Percentiles rank a stretch among this genome's conserved stretches.
Evolutionary conservation across 2,329 filamentous ascomycete genomes (phyloP).

Genomic region (Paramyrothecium sp.): DNA sequence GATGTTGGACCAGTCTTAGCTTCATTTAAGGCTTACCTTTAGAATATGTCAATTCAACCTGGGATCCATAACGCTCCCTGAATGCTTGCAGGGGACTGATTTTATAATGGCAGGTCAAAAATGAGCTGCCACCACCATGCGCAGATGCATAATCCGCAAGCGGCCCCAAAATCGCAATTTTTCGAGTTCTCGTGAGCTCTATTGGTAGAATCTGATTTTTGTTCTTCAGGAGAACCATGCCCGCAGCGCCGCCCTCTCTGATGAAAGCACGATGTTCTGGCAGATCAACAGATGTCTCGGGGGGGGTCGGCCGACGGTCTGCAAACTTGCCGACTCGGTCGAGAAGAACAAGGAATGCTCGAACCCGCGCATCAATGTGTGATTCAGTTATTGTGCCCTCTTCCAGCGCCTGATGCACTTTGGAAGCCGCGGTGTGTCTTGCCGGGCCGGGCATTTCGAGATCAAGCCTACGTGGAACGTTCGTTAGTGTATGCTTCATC

Average conservation of each 20-base stretch:
- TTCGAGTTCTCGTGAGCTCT: conserved; percentile 9
- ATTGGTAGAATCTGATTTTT: conserved; percentile 2
- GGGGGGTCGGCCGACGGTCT: conserved; percentile 2
- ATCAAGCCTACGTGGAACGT: conserved; percentile 17
- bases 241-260: conserved; percentile 7
- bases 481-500: conserved; percentile 19
- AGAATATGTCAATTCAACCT: conserved; percentile 14
- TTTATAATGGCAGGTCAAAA: conserved; percentile 22
- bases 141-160: conserved; percentile 22
- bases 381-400: conserved; percentile 4
- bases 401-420: conserved; percentile 7
- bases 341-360: conserved; percentile 4
- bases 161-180: conserved; percentile 17
- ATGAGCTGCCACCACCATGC: conserved; percentile 26
- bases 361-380: conserved; percentile 5
- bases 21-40: conserved; percentile 1
- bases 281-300: conserved; percentile 12
- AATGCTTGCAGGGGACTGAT: conserved; percentile 23
- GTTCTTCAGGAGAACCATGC: conserved; percentile 10
- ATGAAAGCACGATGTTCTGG: conserved; percentile 18
- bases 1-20: not conserved
- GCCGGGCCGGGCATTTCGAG: conserved; percentile 30
- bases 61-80: conserved; percentile 8
- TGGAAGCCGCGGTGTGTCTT: conserved; percentile 5
- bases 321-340: conserved; percentile 2